phyloP scores from a whole-genome alignment of 2,329 filamentous ascomycete species.

The Cordyceps cateniannulata region DNA sequence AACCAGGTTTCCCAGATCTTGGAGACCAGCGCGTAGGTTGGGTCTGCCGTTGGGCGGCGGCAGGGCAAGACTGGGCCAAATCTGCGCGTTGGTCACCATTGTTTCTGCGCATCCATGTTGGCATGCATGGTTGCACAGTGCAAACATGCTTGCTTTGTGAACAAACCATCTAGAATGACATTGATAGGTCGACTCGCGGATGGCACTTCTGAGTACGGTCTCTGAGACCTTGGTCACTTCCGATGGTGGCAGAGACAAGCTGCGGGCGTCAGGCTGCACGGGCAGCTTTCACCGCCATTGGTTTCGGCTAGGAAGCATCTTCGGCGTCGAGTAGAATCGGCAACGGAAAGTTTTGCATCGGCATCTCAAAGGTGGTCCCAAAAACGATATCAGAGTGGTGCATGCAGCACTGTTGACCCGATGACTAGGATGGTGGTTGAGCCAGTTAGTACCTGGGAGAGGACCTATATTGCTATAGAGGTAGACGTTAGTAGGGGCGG shows the following conservation, averaged over 20 bases:
- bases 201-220: neutral
- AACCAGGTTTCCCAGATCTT: neutral
- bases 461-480: no score
- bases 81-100: neutral
- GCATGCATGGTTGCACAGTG: neutral
- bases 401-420: neutral
- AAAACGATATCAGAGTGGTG: neutral
- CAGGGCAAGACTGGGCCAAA: neutral
- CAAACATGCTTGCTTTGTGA: constrained; percentile 1
- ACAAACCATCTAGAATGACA: neutral
- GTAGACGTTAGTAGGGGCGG: no score
- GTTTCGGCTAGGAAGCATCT: neutral
- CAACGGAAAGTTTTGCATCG: neutral
- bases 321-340: neutral
- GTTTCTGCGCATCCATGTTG: neutral
- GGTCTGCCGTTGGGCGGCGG: neutral
- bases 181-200: neutral
- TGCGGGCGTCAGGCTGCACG: neutral
- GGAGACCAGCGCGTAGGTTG: neutral
- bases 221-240: no score
- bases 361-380: neutral
- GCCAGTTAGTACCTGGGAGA: no score
- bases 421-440: no score
- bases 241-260: neutral
- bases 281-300: neutral